Evolutionary conservation across 1,284 basidiomycete genomes (phyloP), one percentile per base, ranked within the genome.

Genomic region (Marasmius fiardii): DNA sequence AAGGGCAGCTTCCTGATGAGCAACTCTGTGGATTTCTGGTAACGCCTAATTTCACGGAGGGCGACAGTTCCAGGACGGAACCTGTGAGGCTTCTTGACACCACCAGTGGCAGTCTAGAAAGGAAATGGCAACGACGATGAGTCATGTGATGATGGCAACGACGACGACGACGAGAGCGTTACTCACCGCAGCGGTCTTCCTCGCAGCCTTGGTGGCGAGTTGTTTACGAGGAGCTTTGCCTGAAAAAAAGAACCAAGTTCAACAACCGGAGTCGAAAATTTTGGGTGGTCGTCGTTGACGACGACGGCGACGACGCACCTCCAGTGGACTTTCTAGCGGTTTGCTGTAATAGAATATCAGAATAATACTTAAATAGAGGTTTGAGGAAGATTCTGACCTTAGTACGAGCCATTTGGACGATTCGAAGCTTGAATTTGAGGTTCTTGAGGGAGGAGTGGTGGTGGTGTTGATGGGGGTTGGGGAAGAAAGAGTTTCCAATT

Each of bases 61-160:
- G 95, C 95, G 80, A 98, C 94, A 67, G 95, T 97, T 83, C 95
- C 95, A 67, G 95, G 95, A 74, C 93, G 88, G 92, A 96, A 97
- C 72, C 94, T 86, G 76, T 96, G 93, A 61, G 93, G 92, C 81
- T 95, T 95, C 92, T 95, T 95, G 70, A 95, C 93, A 88, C 95
- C 95, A 79, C 94, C 95, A 68, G 95, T 90, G 56, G 89, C 82
- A 60, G 90, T 83, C 82, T 88, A 76, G 55, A 53, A 52, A 33
- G 16, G 63, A 48, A 55, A 53, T 14, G 7, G 7, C 11, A 20
- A 4, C 16, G 6, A 7, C 11, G 16, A 16, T 57, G 58, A 58
- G 53, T 59, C 52, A 60, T 52, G 61, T 53, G 48, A 45, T 60
- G 65, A 60, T 61, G 63, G 66, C 59, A 63, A 59, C 63, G 60